Evolutionary conservation across 768 basidiomycete genomes (phyloP), one percentile per base, ranked within the genome.

Genomic region (Tricholoma sp.): DNA sequence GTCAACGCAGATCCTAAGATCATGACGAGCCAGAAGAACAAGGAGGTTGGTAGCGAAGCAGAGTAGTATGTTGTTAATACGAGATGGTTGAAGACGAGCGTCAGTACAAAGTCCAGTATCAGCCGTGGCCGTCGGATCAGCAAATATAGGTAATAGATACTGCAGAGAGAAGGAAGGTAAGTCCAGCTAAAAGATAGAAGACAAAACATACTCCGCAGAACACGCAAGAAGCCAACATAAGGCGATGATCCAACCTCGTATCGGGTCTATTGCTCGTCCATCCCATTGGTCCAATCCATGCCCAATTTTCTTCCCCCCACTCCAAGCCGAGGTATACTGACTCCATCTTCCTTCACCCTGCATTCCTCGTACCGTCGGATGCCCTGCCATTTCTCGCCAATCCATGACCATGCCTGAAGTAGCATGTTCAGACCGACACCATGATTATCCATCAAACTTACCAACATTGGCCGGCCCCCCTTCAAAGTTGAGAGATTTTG

Each of bases 11-110:
- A 80, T 45, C 91, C 86, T 39, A 75, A 74, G n/a, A 81, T 71
- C 67, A 95, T 76, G 51, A 95, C 78, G 49, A 85, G 66, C 94
- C 95, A 99, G 77, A 91, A 98, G 79, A 96, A 98, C 34, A 91
- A 68, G 1, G 93, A 95, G 0, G 91, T 91, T 6, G 97, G 97
- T 61, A 91, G 71, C 12, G 84, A 79, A 11, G 84, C 83, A 2
- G 92, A 83, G 70, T 93, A 94, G 74, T 98, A 98, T 35, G 92
- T 94, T 54, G 97, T 96, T 59, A 98, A 76, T 55, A 98, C 87
- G 57, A 96, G 76, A 71, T 99, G 97, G 68, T 87, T 91, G 79
- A 96, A 91, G 50, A 91, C 74, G 50, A 98, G 82, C 0, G 97
- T 98, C 58, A 96, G 70, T 8, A 92, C 80, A 72, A 97, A 97